Evolutionary conservation across 176 grass and related monocot species (phyloP).

Genomic region (Urochloa ruziziensis): DNA sequence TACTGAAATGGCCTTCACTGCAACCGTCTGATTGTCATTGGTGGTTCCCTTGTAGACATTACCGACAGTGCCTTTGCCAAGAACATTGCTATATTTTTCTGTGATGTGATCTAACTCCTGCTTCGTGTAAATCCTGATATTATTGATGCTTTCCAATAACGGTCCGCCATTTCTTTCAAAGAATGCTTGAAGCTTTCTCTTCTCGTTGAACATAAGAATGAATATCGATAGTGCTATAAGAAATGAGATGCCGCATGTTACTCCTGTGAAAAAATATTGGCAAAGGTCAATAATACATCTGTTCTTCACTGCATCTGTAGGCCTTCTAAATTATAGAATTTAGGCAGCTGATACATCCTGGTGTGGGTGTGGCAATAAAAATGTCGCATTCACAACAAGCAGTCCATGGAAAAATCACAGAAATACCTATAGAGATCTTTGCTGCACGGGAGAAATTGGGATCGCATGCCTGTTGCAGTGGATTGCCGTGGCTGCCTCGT

Average conservation of each 20-base stretch:
- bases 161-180: neutral
- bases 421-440: constrained; percentile 6
- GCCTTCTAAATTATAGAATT: neutral
- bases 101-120: neutral
- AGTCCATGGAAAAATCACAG: neutral
- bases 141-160: neutral
- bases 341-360: too few species aligned
- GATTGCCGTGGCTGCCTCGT: neutral
- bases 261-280: neutral
- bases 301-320: too few species aligned
- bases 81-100: neutral
- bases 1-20: constrained; percentile 4
- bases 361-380: neutral
- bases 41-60: neutral
- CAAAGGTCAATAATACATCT: neutral
- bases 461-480: neutral
- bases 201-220: neutral
- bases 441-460: constrained; percentile 3
- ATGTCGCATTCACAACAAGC: neutral
- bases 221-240: neutral
- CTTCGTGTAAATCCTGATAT: neutral
- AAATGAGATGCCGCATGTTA: neutral
- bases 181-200: neutral
- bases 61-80: constrained; percentile 3
- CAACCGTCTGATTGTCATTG: neutral